Evolutionary conservation across 495 filamentous ascomycete genomes (phyloP).

Genomic region (Aspergillus bertholletiae): DNA sequence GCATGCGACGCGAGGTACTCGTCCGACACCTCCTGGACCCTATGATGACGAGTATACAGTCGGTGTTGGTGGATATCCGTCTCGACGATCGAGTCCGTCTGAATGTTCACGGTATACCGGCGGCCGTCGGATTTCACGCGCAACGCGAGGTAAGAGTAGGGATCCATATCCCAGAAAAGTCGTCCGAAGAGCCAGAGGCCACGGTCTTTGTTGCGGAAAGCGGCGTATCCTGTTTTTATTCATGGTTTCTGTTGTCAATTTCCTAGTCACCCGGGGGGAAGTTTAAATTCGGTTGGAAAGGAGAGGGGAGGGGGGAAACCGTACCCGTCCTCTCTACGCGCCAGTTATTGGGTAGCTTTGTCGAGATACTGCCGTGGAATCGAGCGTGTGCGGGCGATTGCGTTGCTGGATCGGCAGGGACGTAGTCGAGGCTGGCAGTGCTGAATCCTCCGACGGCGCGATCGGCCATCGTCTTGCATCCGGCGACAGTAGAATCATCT

Average conservation of each 20-base stretch:
- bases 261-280: no score
- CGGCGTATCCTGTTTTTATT: constrained; percentile 74
- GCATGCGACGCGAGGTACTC: constrained; percentile 18
- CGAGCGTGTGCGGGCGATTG: constrained; percentile 56
- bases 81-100: constrained; percentile 87
- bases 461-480: constrained; percentile 84
- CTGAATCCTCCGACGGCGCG: constrained; percentile 83
- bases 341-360: constrained; percentile 60
- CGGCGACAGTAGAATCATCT: constrained; percentile 53
- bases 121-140: constrained; percentile 89
- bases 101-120: constrained; percentile 91
- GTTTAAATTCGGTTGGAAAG: no score
- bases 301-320: constrained; percentile 41
- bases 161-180: constrained; percentile 81
- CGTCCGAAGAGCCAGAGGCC: constrained; percentile 71
- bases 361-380: constrained; percentile 88
- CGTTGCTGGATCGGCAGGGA: constrained; percentile 42
- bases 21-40: constrained; percentile 15
- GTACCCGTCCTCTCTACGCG: constrained; percentile 59
- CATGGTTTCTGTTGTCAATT: neutral
- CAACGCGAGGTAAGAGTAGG: constrained; percentile 81
- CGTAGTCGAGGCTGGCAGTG: constrained; percentile 64
- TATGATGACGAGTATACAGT: constrained; percentile 68
- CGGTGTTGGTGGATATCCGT: constrained; percentile 96
- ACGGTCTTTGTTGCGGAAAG: constrained; percentile 68